Conservation (phyloP, 345 rosid genomes). For the Barbarea vulgaris region DNA sequence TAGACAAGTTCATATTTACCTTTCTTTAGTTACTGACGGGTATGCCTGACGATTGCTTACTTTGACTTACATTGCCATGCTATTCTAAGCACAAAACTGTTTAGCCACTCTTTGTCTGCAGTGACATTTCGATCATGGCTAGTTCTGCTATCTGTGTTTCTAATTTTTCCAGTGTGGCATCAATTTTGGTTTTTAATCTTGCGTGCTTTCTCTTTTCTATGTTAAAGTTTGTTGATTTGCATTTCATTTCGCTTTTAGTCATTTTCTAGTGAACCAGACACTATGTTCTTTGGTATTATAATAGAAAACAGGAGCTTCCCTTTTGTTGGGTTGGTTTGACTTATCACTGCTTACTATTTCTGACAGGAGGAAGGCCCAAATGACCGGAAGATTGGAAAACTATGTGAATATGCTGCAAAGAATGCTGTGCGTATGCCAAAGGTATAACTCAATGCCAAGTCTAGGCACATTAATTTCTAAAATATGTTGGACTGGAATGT, state of each 20-base stretch:
- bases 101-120: neutral
- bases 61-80: constrained; percentile 12
- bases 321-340: neutral
- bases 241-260: constrained; percentile 11
- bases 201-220: neutral
- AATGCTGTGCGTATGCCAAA: constrained; percentile 93
- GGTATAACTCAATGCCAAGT: constrained; percentile 50
- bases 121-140: neutral
- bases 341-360: constrained; percentile 17
- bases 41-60: neutral
- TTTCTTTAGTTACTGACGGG: neutral
- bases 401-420: constrained; percentile 92
- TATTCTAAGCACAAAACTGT: neutral
- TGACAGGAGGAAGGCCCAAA: constrained; percentile 88
- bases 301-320: neutral
- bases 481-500: neutral
- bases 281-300: neutral
- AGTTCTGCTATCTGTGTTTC: constrained; percentile 9
- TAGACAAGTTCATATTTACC: neutral
- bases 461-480: neutral
- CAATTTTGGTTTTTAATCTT: constrained; percentile 3
- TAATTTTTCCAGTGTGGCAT: neutral
- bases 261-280: neutral
- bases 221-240: neutral
- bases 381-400: constrained; percentile 87